phyloP scores from a whole-genome alignment of 257 asterid genomes.

The Fraxinus excelsior region DNA sequence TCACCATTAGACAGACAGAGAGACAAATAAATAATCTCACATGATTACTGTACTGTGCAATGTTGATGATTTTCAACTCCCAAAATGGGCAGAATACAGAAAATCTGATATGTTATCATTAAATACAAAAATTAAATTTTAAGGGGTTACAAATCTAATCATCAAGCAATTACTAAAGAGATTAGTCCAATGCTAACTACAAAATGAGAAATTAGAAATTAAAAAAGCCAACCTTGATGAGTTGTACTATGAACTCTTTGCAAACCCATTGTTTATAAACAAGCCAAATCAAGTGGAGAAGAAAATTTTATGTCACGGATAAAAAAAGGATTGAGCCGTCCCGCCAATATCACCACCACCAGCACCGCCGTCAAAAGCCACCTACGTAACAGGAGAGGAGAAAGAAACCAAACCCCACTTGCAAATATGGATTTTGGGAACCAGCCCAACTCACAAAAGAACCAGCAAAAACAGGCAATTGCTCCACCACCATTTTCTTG shows the following conservation, averaged over 20 bases:
- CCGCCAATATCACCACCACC: constrained; percentile 67
- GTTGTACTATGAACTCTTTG: constrained; percentile 1
- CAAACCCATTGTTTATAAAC: constrained; percentile 22
- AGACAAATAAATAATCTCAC: no score
- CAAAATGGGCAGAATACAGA: background rate
- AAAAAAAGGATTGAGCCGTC: constrained; percentile 74
- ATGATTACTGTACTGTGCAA: background rate
- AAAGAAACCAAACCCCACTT: constrained; percentile 24
- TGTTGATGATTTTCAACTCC: background rate
- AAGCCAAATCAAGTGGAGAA: constrained; percentile 13
- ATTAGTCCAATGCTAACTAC: background rate
- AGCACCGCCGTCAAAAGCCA: constrained; percentile 32
- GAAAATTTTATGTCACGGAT: constrained; percentile 15
- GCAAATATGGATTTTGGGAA: constrained; percentile 25
- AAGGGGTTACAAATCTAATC: background rate
- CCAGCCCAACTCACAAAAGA: constrained; percentile 21
- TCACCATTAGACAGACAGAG: no score
- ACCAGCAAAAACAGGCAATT: constrained; percentile 2
- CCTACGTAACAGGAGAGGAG: constrained; percentile 24
- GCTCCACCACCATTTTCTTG: constrained; percentile 22
- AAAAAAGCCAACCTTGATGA: constrained; percentile 17
- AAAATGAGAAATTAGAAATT: background rate
- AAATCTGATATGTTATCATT: background rate
- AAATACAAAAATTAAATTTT: background rate
- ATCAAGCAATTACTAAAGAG: background rate